Conservation (phyloP, 345 rosid genomes). For the Diplotaxis tenuifolia region DNA sequence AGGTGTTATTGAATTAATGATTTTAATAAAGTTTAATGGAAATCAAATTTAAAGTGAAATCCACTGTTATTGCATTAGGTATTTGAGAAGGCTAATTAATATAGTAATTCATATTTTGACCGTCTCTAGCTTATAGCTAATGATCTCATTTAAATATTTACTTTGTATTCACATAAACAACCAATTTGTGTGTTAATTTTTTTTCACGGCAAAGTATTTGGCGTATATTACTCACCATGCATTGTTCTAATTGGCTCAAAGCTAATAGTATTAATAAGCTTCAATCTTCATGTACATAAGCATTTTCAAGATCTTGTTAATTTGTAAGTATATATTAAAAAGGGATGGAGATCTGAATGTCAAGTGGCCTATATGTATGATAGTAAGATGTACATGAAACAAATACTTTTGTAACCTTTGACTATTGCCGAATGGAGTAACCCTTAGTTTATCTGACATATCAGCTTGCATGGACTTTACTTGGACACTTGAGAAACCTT, state of each 20-base stretch:
- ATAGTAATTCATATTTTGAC: not conserved
- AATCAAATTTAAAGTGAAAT: too few species aligned
- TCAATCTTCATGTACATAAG: not conserved
- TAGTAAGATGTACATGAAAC: slow-evolving; percentile 15
- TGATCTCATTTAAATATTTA: not conserved
- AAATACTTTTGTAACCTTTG: slow-evolving; percentile 15
- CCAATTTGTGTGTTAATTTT: not conserved
- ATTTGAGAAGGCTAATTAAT: not conserved
- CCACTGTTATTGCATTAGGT: too few species aligned
- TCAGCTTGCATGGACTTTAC: too few species aligned
- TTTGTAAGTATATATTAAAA: not conserved
- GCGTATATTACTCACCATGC: not conserved
- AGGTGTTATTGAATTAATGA: too few species aligned
- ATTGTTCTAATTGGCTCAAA: too few species aligned
- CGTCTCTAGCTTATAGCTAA: not conserved
- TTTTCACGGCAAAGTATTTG: not conserved
- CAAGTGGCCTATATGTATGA: slow-evolving; percentile 22
- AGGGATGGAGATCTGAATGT: slow-evolving; percentile 17
- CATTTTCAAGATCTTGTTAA: slow-evolving; percentile 1
- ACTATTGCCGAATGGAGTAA: too few species aligned
- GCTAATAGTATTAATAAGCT: not conserved
- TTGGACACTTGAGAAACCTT: too few species aligned
- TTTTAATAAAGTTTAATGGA: too few species aligned
- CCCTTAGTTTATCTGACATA: too few species aligned
- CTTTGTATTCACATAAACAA: not conserved